phyloP scores from a whole-genome alignment of 495 filamentous ascomycete genomes.

The Melanomma pulvis-pyrius region DNA sequence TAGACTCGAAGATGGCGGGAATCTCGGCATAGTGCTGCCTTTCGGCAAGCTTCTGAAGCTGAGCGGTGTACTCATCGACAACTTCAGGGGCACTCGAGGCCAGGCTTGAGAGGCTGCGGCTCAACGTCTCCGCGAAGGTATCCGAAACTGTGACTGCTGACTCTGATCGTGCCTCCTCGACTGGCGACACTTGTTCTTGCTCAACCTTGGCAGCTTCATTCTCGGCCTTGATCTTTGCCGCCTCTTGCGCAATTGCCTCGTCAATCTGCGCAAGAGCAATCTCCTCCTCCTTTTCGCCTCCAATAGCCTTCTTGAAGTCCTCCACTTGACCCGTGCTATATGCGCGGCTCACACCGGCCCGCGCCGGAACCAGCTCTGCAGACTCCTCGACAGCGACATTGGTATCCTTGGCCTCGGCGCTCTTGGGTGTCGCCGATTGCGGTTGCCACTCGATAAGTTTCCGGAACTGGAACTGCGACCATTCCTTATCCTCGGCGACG shows the following conservation, averaged over 20 bases:
- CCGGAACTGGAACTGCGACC: slow-evolving; percentile 86
- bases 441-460: slow-evolving; percentile 86
- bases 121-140: slow-evolving; percentile 25
- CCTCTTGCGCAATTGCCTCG: slow-evolving; percentile 66
- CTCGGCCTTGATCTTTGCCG: slow-evolving; percentile 44
- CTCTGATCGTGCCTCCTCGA: slow-evolving; percentile 37
- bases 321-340: slow-evolving; percentile 56
- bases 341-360: slow-evolving; percentile 47
- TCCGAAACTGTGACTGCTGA: slow-evolving; percentile 32
- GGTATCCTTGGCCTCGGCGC: slow-evolving; percentile 54
- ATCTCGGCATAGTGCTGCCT: slow-evolving; percentile 77
- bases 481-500: slow-evolving; percentile 71
- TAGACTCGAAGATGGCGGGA: slow-evolving; percentile 81
- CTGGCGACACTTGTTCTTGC: slow-evolving; percentile 43
- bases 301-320: slow-evolving; percentile 61
- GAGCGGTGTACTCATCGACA: slow-evolving; percentile 66
- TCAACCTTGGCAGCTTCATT: slow-evolving; percentile 40
- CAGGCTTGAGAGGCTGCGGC: slow-evolving; percentile 35
- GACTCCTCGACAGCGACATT: slow-evolving; percentile 51
- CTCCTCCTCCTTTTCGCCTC: slow-evolving; percentile 55
- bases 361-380: slow-evolving; percentile 53
- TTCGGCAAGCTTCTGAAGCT: slow-evolving; percentile 71
- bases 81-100: slow-evolving; percentile 19
- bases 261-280: slow-evolving; percentile 62
- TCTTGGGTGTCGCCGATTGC: slow-evolving; percentile 54